phyloP scores from a whole-genome alignment of 2,329 filamentous ascomycete genomes.

The Nemania serpens region DNA sequence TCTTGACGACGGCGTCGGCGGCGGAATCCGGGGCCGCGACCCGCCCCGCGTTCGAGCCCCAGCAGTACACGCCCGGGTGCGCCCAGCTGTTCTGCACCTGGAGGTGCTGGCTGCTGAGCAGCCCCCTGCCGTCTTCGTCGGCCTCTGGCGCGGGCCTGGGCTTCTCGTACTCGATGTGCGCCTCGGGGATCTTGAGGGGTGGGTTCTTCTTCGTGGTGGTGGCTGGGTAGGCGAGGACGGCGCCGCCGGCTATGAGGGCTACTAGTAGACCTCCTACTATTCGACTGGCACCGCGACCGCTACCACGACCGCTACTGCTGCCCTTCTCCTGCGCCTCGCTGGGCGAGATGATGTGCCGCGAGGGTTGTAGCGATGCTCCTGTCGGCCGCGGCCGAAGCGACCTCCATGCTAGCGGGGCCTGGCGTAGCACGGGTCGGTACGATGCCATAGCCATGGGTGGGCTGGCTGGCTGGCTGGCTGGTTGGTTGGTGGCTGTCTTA shows the following conservation, averaged over 20 bases:
- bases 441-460: slow-evolving; percentile 7
- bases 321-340: slow-evolving; percentile 3
- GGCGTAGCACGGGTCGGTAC: slow-evolving; percentile 17
- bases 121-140: slow-evolving; percentile 73
- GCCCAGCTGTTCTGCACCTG: slow-evolving; percentile 84
- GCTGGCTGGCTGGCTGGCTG: not conserved
- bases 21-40: slow-evolving; percentile 86
- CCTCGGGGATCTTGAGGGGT: slow-evolving; percentile 41
- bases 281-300: slow-evolving; percentile 25
- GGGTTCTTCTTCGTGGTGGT: slow-evolving; percentile 23
- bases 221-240: slow-evolving; percentile 33
- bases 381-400: slow-evolving; percentile 2
- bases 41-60: slow-evolving; percentile 84
- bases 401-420: slow-evolving; percentile 16
- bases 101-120: slow-evolving; percentile 82
- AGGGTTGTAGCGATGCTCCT: slow-evolving; percentile 21
- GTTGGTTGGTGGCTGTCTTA: too few species aligned
- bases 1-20: slow-evolving; percentile 78
- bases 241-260: slow-evolving; percentile 34
- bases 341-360: slow-evolving; percentile 33
- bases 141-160: slow-evolving; percentile 60
- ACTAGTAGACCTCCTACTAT: slow-evolving; percentile 34
- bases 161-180: slow-evolving; percentile 71
- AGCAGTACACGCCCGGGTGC: slow-evolving; percentile 88
- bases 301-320: slow-evolving; percentile 27